Evolutionary conservation across 805 yeast genomes (phyloP).

Genomic region (Candida bentonensis): DNA sequence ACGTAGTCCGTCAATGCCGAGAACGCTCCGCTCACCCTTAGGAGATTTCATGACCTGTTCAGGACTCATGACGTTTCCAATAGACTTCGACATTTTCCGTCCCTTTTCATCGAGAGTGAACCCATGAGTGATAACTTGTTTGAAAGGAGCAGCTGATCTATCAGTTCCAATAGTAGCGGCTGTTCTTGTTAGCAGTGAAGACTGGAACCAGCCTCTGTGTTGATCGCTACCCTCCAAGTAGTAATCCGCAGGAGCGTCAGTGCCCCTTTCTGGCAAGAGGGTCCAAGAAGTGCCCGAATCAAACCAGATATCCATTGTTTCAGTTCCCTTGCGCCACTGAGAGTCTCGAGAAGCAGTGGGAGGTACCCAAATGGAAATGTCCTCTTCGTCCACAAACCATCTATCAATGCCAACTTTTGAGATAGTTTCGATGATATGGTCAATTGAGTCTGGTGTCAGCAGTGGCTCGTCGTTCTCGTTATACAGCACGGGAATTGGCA

Average conservation of each 20-base stretch:
- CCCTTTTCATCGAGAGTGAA: constrained; percentile 79
- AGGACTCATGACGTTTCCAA: constrained; percentile 73
- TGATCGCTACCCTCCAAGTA: constrained; percentile 97
- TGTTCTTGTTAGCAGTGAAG: constrained; percentile 69
- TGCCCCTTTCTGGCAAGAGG: constrained; percentile 29
- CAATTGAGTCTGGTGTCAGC: constrained; percentile 41
- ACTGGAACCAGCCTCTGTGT: constrained; percentile 98
- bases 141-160: constrained; percentile 45
- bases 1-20: constrained; percentile 86
- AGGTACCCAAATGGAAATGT: constrained; percentile 64
- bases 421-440: constrained; percentile 42
- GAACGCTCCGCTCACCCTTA: constrained; percentile 39
- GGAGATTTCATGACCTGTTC: constrained; percentile 35
- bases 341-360: constrained; percentile 24
- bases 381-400: constrained; percentile 56
- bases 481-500: constrained; percentile 84
- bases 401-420: constrained; percentile 28
- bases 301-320: constrained; percentile 98
- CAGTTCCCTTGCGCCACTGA: constrained; percentile 51
- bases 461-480: constrained; percentile 50
- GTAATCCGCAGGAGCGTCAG: constrained; percentile 36
- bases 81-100: constrained; percentile 85
- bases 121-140: constrained; percentile 78
- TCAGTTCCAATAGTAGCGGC: constrained; percentile 24
- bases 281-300: constrained; percentile 95